Evolutionary conservation across 805 yeast species (phyloP).

Genomic region (Kluyveromyces aestuarii): DNA sequence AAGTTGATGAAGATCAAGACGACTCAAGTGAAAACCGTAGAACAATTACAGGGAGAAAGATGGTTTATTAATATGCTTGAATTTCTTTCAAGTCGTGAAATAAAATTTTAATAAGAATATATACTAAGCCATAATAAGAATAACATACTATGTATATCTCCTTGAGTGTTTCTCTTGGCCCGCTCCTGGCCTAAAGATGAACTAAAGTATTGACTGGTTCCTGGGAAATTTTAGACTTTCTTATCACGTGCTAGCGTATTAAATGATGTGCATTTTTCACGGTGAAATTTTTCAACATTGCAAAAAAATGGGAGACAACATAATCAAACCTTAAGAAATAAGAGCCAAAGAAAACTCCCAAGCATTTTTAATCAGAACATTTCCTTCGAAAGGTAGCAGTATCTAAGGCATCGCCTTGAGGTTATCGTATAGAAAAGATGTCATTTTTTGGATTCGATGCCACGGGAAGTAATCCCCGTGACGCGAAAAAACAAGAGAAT

Average conservation of each 20-base stretch:
- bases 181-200: background rate
- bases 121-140: background rate
- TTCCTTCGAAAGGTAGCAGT: background rate
- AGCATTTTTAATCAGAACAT: background rate
- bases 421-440: constrained; percentile 10
- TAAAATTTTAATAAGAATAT: too few relatives aligned
- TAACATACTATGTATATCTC: background rate
- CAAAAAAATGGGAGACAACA: background rate
- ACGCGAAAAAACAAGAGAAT: constrained; percentile 2
- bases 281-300: constrained; percentile 1
- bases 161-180: background rate
- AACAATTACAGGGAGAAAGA: constrained; percentile 28
- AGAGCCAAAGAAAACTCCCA: background rate
- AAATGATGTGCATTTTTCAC: background rate
- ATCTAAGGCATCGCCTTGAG: background rate
- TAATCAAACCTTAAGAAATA: background rate
- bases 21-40: constrained; percentile 17
- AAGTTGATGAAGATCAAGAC: constrained; percentile 80
- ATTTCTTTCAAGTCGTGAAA: too few relatives aligned
- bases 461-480: constrained; percentile 9
- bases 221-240: background rate
- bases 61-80: constrained; percentile 17
- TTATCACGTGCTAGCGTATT: background rate
- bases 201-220: too few relatives aligned
- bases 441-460: constrained; percentile 31